Evolutionary conservation across 129 eudicot genomes (phyloP).

Genomic region (Rutidosis leptorrhynchoides): DNA sequence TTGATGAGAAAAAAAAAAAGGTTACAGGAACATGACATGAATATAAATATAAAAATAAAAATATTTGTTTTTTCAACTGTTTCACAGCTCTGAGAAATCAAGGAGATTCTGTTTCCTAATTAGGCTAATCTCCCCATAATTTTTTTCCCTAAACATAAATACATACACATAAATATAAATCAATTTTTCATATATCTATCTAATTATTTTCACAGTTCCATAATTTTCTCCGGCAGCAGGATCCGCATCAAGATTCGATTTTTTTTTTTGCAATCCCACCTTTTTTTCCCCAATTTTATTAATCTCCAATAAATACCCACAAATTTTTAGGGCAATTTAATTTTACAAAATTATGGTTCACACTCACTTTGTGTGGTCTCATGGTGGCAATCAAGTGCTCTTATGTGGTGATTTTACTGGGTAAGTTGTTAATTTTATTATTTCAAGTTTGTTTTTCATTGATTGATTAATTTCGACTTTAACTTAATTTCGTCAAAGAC

Average conservation of each 20-base stretch:
- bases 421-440: conserved; percentile 36
- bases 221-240: conserved; percentile 41
- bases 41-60: background rate
- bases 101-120: conserved; percentile 42
- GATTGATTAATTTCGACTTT: conserved; percentile 24
- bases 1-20: background rate
- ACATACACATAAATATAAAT: background rate
- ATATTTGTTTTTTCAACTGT: background rate
- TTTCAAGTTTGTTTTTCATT: background rate
- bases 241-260: conserved; percentile 36
- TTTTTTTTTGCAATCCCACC: conserved; percentile 10
- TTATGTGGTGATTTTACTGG: conserved; percentile 53
- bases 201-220: conserved; percentile 15
- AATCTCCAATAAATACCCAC: background rate
- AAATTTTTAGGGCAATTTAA: conserved; percentile 22
- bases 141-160: conserved; percentile 26
- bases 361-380: conserved; percentile 53
- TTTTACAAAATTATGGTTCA: conserved; percentile 46
- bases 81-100: conserved; percentile 40
- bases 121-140: conserved; percentile 32
- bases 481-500: conserved; percentile 12
- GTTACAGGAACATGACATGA: background rate
- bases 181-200: background rate
- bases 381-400: conserved; percentile 56
- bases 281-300: conserved; percentile 20